Evolutionary conservation across 352 stramenopile species (phyloP), one percentile per base, ranked within the genome.

Genomic region (Globisporangium barbulae): DNA sequence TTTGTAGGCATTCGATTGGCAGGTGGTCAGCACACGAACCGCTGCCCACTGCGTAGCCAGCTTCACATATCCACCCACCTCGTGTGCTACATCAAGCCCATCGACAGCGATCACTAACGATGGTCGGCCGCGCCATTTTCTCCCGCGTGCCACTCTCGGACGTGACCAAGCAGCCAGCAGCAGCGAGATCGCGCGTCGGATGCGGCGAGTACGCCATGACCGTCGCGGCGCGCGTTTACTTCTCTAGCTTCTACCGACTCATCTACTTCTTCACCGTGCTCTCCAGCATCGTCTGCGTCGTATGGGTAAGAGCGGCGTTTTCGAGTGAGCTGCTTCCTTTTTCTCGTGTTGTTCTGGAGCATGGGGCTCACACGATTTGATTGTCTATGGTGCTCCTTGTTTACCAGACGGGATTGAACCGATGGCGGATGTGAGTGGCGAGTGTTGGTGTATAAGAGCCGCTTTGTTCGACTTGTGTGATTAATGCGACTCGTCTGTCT

Each of bases 251-350:
- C 64, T 92, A 92, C 61, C 75, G 83, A 2, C 55, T 87, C 33
- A 71, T 93, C 48, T 94, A 92, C 73, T 87, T 91, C 69, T 79
- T 91, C 74, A 94, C 88, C 59, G 79, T 94, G 54, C 61, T 77
- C 21, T 81, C 83, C 17, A 94, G 85, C 58, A 62, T 87, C 19
- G 63, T 88, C 37, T 94, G 85, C 61, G 73, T 92, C 49, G 72
- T 84, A 25, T 94, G 83, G 85, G 83, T 90, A 61, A 48, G 77
- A 73, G 25, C 30, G 21, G 48, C 28, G 47, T 8, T 7, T 49
- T 25, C 10, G 21, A 52, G 21, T 22, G 48, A 19, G 47, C 28
- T 9, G 6, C 49, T 22, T 13, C 15, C 12, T 17, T 53, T 53
- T 54, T 37, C 21, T 53, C 5, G 15, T 53, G 65, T 21, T 35